These are phyloP conservation scores for Metschnikowia cerradonensis DNA, from an alignment of 805 yeast genomes.

Conservation along the genomic window DNA sequence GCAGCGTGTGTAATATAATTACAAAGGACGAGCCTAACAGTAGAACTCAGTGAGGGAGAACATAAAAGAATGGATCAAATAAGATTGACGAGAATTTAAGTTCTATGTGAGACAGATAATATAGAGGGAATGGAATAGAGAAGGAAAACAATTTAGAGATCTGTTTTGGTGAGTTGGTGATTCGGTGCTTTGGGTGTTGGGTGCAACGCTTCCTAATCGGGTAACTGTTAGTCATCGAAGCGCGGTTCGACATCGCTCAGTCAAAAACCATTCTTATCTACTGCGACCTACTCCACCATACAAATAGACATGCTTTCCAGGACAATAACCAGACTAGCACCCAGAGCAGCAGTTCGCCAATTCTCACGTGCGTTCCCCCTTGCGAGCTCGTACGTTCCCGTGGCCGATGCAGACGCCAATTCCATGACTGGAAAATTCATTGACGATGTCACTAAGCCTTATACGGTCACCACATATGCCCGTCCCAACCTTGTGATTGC, in stretches of 20 bases:
- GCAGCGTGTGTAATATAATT: conserved; percentile 6
- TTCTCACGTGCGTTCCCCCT: not conserved
- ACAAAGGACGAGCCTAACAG: too few species aligned
- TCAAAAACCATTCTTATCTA: not conserved
- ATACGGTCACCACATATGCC: conserved; percentile 72
- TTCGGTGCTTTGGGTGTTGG: not conserved
- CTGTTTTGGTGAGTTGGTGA: too few species aligned
- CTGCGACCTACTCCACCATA: not conserved
- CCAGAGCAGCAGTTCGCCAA: not conserved
- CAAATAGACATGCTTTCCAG: not conserved
- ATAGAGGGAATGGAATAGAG: too few species aligned
- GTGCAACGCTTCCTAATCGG: conserved; percentile 8
- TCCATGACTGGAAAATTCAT: conserved; percentile 40
- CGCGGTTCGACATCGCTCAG: conserved; percentile 17
- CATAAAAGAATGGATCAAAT: too few species aligned
- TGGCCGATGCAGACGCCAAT: conserved; percentile 27
- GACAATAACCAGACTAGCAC: not conserved
- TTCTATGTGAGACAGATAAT: too few species aligned
- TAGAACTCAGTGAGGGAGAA: too few species aligned
- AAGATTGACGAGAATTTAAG: too few species aligned
- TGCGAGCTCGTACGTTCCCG: conserved; percentile 15
- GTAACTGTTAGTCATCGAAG: conserved; percentile 18
- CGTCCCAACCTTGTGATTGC: conserved; percentile 74
- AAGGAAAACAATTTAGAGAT: too few species aligned
- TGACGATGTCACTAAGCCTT: conserved; percentile 45